phyloP scores from a whole-genome alignment of 2,329 filamentous ascomycete genomes.

The Penicillium sp. region DNA sequence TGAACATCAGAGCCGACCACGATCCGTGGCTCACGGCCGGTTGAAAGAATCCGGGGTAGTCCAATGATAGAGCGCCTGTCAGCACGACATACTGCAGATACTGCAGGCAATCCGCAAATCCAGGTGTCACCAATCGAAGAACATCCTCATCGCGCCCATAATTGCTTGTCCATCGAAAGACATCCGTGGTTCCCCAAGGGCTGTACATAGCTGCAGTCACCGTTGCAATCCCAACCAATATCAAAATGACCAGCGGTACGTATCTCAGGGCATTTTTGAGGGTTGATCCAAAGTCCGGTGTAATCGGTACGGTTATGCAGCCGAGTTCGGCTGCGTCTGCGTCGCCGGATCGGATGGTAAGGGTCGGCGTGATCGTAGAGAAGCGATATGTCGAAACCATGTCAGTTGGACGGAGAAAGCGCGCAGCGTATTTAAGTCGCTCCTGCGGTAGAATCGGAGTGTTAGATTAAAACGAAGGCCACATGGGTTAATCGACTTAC shows the following conservation, averaged over 20 bases:
- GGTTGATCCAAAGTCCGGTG: conserved; percentile 69
- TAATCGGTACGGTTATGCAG: conserved; percentile 77
- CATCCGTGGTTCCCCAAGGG: conserved; percentile 85
- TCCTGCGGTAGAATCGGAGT: conserved; percentile 25
- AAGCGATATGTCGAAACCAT: conserved; percentile 83
- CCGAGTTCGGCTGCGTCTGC: conserved; percentile 58
- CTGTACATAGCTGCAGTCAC: conserved; percentile 80
- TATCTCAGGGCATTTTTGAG: conserved; percentile 67
- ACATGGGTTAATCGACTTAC: conserved; percentile 31
- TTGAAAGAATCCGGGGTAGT: conserved; percentile 92
- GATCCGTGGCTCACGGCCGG: conserved; percentile 79
- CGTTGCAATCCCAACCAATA: conserved; percentile 76
- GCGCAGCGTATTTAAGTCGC: conserved; percentile 53
- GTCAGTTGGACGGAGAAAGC: conserved; percentile 66
- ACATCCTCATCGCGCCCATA: conserved; percentile 92
- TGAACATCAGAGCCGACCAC: conserved; percentile 92
- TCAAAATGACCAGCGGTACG: conserved; percentile 70
- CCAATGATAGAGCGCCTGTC: conserved; percentile 77
- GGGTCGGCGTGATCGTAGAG: conserved; percentile 68
- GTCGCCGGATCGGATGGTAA: conserved; percentile 73
- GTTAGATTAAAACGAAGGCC: conserved; percentile 1
- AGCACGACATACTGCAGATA: conserved; percentile 92
- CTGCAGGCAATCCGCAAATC: conserved; percentile 92
- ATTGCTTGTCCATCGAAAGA: conserved; percentile 96
- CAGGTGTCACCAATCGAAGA: conserved; percentile 84